Percentiles rank a stretch among this genome's conserved stretches.
These are phyloP conservation scores for Acanthamoeba lenticulata DNA, from an alignment of 208 protist genomes.

Conservation along the genomic window DNA sequence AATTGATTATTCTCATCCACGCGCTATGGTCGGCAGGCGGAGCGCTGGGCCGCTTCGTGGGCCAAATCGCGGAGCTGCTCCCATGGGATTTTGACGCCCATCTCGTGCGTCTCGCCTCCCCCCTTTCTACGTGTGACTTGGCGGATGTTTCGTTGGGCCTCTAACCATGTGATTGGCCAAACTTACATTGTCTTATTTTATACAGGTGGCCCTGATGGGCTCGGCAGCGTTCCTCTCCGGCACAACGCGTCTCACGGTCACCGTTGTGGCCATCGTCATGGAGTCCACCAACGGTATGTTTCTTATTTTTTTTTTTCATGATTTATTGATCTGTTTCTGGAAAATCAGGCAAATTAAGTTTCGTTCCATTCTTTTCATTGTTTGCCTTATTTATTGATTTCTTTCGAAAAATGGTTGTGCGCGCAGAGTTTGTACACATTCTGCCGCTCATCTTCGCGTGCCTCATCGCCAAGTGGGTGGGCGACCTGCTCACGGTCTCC, in stretches of 20 bases:
- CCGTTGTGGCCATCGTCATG: slow-evolving; percentile 2
- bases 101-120: background rate
- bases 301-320: background rate
- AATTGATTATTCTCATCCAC: no score
- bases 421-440: slow-evolving; percentile 16
- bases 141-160: background rate
- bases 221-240: background rate
- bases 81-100: slow-evolving; percentile 7
- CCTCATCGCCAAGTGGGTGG: slow-evolving; percentile 29
- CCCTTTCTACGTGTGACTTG: background rate
- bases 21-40: no score
- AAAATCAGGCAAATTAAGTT: background rate
- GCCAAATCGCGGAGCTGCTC: background rate
- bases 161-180: no score
- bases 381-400: background rate
- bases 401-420: no score
- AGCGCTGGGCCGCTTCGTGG: background rate
- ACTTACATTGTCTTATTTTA: background rate
- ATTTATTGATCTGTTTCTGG: no score
- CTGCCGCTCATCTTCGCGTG: background rate
- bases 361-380: background rate
- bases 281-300: slow-evolving; percentile 12
- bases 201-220: background rate
- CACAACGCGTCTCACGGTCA: slow-evolving; percentile 27
- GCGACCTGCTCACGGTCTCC: background rate